These are phyloP conservation scores for Russula brevipes DNA, from an alignment of 768 basidiomycete species.

Conservation along the genomic window DNA sequence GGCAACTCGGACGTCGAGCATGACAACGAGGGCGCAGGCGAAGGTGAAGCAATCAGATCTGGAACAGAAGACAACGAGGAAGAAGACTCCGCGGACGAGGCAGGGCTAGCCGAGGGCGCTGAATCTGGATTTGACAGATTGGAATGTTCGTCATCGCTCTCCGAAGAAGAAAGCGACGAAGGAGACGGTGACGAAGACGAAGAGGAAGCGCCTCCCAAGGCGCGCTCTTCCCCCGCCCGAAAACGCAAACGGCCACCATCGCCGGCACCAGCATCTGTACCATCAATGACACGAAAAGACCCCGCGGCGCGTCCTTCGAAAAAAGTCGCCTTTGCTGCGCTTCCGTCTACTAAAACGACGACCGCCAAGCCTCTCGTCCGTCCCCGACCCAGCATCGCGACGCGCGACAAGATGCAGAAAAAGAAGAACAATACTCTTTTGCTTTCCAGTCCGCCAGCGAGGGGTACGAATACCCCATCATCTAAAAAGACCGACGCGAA, in stretches of 20 bases:
- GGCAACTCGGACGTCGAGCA: constrained; percentile 33
- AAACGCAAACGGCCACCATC: constrained; percentile 32
- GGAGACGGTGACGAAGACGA: background rate
- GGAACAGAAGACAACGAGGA: constrained; percentile 25
- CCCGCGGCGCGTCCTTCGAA: constrained; percentile 29
- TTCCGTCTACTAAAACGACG: background rate
- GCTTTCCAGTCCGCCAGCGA: background rate
- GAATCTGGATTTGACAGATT: constrained; percentile 26
- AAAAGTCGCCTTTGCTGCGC: constrained; percentile 32
- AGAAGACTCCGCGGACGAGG: constrained; percentile 23
- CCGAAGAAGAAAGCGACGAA: background rate
- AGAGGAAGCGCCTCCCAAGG: constrained; percentile 33
- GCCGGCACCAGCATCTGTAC: background rate
- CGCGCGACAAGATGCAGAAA: background rate
- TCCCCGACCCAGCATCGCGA: too few relatives aligned
- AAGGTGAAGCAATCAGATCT: constrained; percentile 33
- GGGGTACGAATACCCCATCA: background rate
- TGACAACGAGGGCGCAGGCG: constrained; percentile 33
- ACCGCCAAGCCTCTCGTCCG: background rate
- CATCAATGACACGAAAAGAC: background rate
- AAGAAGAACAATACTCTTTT: too few relatives aligned
- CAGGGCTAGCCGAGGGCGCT: constrained; percentile 32
- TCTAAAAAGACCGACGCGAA: background rate
- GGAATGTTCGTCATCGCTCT: background rate
- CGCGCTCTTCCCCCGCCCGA: constrained; percentile 15